Evolutionary conservation across 345 rosid species (phyloP), one percentile per base, ranked within the genome.

Genomic region (Stellera chamaejasme): DNA sequence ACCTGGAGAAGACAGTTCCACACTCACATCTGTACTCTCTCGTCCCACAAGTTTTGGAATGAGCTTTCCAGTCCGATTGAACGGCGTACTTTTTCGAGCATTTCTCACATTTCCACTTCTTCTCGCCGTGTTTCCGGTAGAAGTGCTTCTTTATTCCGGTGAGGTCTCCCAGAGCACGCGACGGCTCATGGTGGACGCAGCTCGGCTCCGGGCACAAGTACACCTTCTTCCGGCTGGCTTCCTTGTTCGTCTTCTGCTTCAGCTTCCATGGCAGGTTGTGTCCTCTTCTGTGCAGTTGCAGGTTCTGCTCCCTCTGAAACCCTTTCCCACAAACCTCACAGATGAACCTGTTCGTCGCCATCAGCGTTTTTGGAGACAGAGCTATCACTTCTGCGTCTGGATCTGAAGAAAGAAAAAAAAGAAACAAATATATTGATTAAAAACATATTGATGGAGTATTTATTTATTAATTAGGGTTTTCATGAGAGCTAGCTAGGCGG

Each of bases 331-430:
- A 87, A 45, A 87, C 93, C 77, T 82, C 93, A 50, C 96, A 87
- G 52, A 84, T 62, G 85, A 87, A 84, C 73, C 93, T 78, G 79
- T 87, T 87, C 64, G 92, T 87, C 67, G 93, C 90, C 89, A 84
- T 82, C 58, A 87, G 77, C 52, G 92, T 79, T 85, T 77, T 87
- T 64, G 96, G 96, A 45, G 96, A 87, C 66, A 87, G 75, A 15
- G 96, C 92, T 73, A 87, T 78, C 73, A 87, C 89, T 63, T 84
- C 92, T 50, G 96, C 83, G 76, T 84, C 96, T 57, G 96, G 92
- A 80, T 84, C 96, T 87, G 79, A 63, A 53, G 36, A 42, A 56
- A 27, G 52, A 32, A 57, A 15, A 50, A 43, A 49, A 61, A 59
- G 54, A 23, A 8, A 45, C 27, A 48, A 48, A 32, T 48, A 25